A percentile compares a stretch with the other conserved stretches of the same genome.
phyloP scores from a whole-genome alignment of 108 stramenopile genomes.

The Seminavis robusta region DNA sequence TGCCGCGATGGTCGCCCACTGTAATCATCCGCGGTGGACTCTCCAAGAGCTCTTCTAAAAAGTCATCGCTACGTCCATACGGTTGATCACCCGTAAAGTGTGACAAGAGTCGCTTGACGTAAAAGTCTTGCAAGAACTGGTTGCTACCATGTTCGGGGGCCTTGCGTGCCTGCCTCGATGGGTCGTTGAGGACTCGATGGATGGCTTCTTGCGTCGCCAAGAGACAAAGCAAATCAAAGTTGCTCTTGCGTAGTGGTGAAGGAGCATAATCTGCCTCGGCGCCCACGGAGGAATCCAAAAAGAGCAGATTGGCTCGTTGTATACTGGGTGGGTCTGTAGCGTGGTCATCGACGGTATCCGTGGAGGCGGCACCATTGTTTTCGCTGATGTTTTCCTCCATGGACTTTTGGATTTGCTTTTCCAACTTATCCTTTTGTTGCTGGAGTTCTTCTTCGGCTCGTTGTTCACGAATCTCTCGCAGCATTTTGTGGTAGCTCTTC shows the following conservation, averaged over 20 bases:
- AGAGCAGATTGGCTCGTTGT: conserved; percentile 18
- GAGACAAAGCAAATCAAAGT: conserved; percentile 70
- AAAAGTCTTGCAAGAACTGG: conserved; percentile 45
- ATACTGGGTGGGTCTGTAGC: conserved; percentile 9
- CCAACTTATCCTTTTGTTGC: too few species aligned
- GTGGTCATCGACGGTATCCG: not conserved
- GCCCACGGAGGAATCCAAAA: conserved; percentile 24
- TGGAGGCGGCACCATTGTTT: not conserved
- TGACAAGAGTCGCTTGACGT: conserved; percentile 28
- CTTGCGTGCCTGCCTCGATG: not conserved
- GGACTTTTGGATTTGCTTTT: too few species aligned
- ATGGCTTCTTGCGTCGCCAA: conserved; percentile 71
- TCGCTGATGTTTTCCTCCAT: not conserved
- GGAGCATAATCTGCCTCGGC: conserved; percentile 19
- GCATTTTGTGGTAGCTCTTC: conserved; percentile 5
- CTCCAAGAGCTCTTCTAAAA: conserved; percentile 61
- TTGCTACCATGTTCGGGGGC: not conserved
- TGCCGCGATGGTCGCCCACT: conserved; percentile 16
- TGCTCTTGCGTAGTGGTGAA: conserved; percentile 65
- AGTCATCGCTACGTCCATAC: conserved; percentile 75
- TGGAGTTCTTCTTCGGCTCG: not conserved
- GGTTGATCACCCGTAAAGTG: conserved; percentile 58
- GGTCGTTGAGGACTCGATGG: conserved; percentile 60
- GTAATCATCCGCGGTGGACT: conserved; percentile 29
- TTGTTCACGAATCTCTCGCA: not conserved